A percentile compares a stretch with the other conserved stretches of the same genome.
phyloP scores from a whole-genome alignment of 352 stramenopile species.

The Globisporangium middletonii region DNA sequence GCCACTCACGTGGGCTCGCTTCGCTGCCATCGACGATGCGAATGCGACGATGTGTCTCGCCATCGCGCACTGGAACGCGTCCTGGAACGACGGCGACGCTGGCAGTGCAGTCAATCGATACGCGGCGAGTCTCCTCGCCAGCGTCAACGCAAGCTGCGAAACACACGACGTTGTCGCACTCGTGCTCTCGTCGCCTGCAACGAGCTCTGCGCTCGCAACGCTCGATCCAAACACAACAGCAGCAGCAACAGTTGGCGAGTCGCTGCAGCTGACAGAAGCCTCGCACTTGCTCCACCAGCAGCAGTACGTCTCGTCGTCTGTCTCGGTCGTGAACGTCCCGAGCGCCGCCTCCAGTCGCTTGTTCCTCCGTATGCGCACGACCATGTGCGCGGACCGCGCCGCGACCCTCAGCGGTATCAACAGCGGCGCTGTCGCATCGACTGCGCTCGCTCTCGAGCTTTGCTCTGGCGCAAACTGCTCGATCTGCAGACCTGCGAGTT shows the following conservation, averaged over 20 bases:
- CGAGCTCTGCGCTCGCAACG: conserved; percentile 6
- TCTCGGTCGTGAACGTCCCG: conserved; percentile 7
- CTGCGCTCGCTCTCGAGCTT: conserved; percentile 14
- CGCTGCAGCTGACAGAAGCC: conserved; percentile 15
- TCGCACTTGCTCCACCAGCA: conserved; percentile 9
- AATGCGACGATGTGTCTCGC: conserved; percentile 17
- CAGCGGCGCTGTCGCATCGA: conserved; percentile 1
- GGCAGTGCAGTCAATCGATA: not conserved
- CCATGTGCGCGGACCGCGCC: conserved; percentile 22
- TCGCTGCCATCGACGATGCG: conserved; percentile 1
- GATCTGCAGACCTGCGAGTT: conserved; percentile 9
- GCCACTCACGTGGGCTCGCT: conserved; percentile 24
- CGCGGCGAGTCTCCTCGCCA: not conserved
- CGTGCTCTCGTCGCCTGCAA: conserved; percentile 18
- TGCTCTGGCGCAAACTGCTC: conserved; percentile 15
- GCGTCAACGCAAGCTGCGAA: conserved; percentile 9
- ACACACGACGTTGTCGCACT: conserved; percentile 26
- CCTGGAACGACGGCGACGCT: conserved; percentile 10
- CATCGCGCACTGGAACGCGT: conserved; percentile 22
- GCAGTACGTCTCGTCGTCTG: conserved; percentile 10
- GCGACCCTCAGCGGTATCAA: conserved; percentile 2
- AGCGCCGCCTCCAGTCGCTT: conserved; percentile 13
- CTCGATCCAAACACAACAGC: conserved; percentile 8
- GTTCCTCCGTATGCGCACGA: conserved; percentile 20
- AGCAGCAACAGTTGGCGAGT: not conserved